phyloP scores from a whole-genome alignment of 257 asterid genomes.

The Ligustrum vulgare region DNA sequence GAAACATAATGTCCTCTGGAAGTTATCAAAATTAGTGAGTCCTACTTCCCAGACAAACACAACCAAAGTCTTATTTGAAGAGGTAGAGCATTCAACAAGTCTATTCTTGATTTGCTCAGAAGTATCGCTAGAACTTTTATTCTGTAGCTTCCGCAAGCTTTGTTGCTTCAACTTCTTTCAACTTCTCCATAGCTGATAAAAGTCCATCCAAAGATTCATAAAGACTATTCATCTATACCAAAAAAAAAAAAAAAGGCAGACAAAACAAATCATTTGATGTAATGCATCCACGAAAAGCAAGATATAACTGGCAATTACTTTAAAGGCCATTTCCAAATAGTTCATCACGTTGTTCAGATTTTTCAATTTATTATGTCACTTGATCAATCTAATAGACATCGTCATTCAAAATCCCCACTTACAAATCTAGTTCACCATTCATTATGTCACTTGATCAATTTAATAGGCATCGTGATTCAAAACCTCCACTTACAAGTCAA shows the following conservation, averaged over 20 bases:
- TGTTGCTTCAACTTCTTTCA: constrained; percentile 55
- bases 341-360: background rate
- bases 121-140: constrained; percentile 29
- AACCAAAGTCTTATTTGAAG: constrained; percentile 23
- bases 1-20: constrained; percentile 12
- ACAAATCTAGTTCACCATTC: too few relatives aligned
- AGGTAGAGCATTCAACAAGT: background rate
- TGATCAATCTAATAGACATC: background rate
- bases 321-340: background rate
- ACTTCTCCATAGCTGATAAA: constrained; percentile 62
- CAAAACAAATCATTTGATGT: background rate
- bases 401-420: background rate
- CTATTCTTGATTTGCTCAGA: constrained; percentile 17
- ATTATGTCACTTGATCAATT: too few relatives aligned
- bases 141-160: constrained; percentile 63
- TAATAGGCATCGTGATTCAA: background rate
- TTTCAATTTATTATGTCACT: too few relatives aligned
- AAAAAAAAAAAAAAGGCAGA: background rate
- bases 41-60: constrained; percentile 9
- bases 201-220: constrained; percentile 68
- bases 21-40: constrained; percentile 5
- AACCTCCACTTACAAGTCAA: background rate
- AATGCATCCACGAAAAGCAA: constrained; percentile 1
- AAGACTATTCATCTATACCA: constrained; percentile 46
- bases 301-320: background rate